A percentile compares a stretch with the other conserved stretches of the same genome.
Conservation (phyloP, 495 filamentous ascomycete species). For the Pseudoneurospora amorphoporcata region DNA sequence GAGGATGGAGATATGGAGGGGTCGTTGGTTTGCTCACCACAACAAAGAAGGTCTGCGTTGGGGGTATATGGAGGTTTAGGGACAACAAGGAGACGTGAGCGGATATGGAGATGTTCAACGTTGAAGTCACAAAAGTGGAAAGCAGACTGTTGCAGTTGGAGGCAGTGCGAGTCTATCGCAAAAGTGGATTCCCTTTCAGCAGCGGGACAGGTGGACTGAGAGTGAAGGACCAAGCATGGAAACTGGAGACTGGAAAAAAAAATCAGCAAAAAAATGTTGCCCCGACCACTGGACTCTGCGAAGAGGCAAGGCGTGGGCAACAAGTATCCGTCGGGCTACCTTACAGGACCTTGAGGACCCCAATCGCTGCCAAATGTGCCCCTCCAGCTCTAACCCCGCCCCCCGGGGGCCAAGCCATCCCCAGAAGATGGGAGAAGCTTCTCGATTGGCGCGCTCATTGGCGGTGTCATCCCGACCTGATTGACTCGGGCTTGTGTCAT, state of each 20-base stretch:
- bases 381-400: slow-evolving; percentile 14
- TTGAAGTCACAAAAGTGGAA: neutral
- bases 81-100: neutral
- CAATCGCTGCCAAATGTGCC: neutral
- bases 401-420: slow-evolving; percentile 15
- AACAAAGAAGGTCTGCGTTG: neutral
- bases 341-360: neutral
- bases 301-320: neutral
- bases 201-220: slow-evolving; percentile 1
- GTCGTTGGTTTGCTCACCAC: neutral
- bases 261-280: slow-evolving; percentile 11
- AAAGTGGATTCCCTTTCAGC: slow-evolving; percentile 2
- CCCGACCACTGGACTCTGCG: slow-evolving; percentile 5
- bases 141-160: neutral
- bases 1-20: neutral
- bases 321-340: neutral
- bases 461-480: neutral
- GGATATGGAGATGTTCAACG: neutral
- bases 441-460: slow-evolving; percentile 10
- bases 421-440: slow-evolving; percentile 23
- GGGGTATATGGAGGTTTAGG: neutral
- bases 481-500: neutral
- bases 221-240: neutral
- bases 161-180: slow-evolving; percentile 1
- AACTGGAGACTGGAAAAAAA: slow-evolving; percentile 8